Evolutionary conservation across 2,329 filamentous ascomycete species (phyloP), one percentile per base, ranked within the genome.

Genomic region (Monosporascus sp.): DNA sequence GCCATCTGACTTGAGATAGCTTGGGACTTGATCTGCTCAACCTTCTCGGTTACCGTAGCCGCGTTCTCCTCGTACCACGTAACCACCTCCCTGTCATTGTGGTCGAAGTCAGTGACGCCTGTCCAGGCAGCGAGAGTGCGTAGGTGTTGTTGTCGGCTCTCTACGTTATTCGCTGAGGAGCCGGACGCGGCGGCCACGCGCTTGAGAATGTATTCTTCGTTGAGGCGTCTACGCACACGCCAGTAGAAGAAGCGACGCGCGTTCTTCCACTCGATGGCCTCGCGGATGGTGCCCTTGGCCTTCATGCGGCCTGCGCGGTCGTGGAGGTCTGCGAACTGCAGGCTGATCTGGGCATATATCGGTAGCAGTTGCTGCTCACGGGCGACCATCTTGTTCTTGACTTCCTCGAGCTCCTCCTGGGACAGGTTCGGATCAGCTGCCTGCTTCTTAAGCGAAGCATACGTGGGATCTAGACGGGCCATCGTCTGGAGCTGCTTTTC

Each of bases 191-290:
- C 61, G 5, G 77, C 78, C 83, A 99, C 90, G 75, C 91, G 91
- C 77, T 92, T 94, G 71, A 99, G 82, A 64, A 99, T 91, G 73
- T 95, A 90, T 77, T 99, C 94, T 77, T 99, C 94, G 74, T 95
- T 97, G 69, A 99, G 82, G 76, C 94, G 86, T 70, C 94, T 89
- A 73, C 95, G 92, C 58, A 97, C 87, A 74, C 94, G 93, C 94
- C 95, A 99, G 88, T 97, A 99, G 82, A 99, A 97, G 90, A 94
- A 97, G 69, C 93, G 88, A 61, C 94, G 87, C 9, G 93, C 87
- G 64, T 96, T 88, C 70, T 84, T 80, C 94, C 93, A 97, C 66
- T 87, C 83, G 41, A 99, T 81, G 14, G 85, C 77, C 64, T 89
- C 83, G 59, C 94, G 91, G 66, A 99, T 96, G 53, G 88, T 87